Conservation (phyloP, 2,329 filamentous ascomycete genomes). For the Aspergillus pseudoglaucus region DNA sequence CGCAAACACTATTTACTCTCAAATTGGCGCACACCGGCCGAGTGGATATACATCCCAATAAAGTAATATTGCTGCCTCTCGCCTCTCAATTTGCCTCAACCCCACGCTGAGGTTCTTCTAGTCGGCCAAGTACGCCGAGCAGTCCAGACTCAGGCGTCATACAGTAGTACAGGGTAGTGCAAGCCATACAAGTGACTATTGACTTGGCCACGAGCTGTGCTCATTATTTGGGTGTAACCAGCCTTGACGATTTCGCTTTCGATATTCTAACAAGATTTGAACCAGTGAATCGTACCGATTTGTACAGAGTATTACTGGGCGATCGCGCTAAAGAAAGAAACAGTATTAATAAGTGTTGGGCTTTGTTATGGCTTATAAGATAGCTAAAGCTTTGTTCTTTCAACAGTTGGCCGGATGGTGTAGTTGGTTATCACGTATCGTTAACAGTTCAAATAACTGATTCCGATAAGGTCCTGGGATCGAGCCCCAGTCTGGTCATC, state of each 20-base stretch:
- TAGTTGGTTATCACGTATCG: conserved; percentile 29
- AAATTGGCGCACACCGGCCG: no score
- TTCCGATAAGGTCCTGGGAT: conserved; percentile 2
- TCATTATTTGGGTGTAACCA: no score
- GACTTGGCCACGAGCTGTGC: no score
- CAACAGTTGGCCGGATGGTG: conserved; percentile 17
- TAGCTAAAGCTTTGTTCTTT: not conserved
- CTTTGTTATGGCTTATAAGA: not conserved
- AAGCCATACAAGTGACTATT: no score
- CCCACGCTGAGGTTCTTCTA: no score
- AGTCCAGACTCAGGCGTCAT: no score
- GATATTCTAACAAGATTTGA: not conserved
- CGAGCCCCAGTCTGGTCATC: conserved; percentile 1
- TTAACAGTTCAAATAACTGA: conserved; percentile 14
- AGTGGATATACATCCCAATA: no score
- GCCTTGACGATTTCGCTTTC: not conserved
- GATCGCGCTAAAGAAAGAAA: conserved; percentile 2
- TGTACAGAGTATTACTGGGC: not conserved
- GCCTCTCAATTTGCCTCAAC: no score
- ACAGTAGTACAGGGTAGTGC: no score
- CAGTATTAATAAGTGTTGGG: not conserved
- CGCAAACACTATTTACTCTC: no score
- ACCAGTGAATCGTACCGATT: conserved; percentile 2
- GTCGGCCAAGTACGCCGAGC: no score
- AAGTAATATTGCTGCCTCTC: no score